These are phyloP conservation scores for Penicillium canariense DNA, from an alignment of 495 filamentous ascomycete genomes.

Conservation along the genomic window DNA sequence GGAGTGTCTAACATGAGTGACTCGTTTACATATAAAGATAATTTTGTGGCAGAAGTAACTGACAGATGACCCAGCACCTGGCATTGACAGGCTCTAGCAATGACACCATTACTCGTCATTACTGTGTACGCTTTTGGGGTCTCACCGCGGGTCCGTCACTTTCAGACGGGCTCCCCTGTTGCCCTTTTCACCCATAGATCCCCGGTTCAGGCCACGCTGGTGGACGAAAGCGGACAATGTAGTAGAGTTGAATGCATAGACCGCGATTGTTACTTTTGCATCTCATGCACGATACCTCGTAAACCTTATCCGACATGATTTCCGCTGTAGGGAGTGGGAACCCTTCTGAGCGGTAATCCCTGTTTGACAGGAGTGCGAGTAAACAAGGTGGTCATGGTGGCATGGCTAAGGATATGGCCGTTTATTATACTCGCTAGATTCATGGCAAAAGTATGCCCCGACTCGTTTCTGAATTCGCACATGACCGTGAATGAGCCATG, in stretches of 20 bases:
- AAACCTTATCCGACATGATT: too few species aligned
- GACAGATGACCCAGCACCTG: background rate
- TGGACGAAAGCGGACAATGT: background rate
- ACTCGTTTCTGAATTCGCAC: background rate
- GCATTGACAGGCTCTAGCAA: background rate
- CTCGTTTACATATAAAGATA: too few species aligned
- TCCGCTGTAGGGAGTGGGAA: background rate
- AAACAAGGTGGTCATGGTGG: background rate
- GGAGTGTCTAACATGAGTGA: too few species aligned
- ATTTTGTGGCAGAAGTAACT: too few species aligned
- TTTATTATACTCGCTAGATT: background rate
- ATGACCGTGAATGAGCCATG: background rate
- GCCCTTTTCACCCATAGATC: background rate
- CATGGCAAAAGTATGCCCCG: background rate
- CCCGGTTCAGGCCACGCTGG: background rate
- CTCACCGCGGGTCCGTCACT: background rate
- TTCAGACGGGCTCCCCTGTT: background rate
- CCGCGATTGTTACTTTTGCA: background rate
- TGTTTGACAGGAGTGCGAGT: background rate
- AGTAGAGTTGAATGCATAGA: background rate
- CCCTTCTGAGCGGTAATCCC: background rate
- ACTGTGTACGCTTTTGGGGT: background rate
- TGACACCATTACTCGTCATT: background rate
- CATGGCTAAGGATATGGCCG: background rate
- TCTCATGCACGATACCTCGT: too few species aligned